phyloP scores from a whole-genome alignment of 2,329 filamentous ascomycete species.

The Aspergillus calidoustus region DNA sequence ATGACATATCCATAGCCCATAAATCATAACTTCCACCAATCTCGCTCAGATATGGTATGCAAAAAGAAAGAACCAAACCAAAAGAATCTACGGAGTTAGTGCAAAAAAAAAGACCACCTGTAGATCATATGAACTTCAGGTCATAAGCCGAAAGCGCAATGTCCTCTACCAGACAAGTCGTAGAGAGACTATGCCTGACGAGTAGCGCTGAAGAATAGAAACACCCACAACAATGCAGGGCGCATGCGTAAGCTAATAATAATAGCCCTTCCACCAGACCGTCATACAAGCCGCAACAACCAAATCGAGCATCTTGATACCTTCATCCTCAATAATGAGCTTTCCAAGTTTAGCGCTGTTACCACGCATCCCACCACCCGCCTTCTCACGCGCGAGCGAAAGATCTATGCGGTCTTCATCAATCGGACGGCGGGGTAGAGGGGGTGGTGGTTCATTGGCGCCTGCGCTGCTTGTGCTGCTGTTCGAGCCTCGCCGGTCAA shows the following conservation, averaged over 20 bases:
- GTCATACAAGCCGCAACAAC: slow-evolving; percentile 89
- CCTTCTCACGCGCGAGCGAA: slow-evolving; percentile 77
- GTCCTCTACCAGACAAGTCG: background rate
- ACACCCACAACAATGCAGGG: background rate
- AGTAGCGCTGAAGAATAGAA: background rate
- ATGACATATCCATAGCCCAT: slow-evolving; percentile 1
- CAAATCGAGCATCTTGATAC: slow-evolving; percentile 93
- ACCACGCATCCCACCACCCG: slow-evolving; percentile 83
- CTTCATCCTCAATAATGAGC: slow-evolving; percentile 85
- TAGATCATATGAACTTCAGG: background rate
- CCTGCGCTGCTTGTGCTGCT: slow-evolving; percentile 35
- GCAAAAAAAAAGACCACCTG: background rate
- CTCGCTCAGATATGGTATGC: background rate
- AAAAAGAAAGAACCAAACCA: background rate
- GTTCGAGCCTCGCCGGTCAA: slow-evolving; percentile 37
- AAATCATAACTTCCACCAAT: background rate
- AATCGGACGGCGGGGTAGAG: slow-evolving; percentile 21
- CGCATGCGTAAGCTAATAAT: slow-evolving; percentile 31
- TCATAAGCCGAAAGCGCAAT: background rate
- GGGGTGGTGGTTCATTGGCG: slow-evolving; percentile 9
- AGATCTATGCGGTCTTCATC: slow-evolving; percentile 65
- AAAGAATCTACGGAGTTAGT: background rate
- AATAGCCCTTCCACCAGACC: slow-evolving; percentile 89
- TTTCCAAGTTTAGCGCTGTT: slow-evolving; percentile 93
- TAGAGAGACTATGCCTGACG: too few species aligned